A percentile compares a stretch with the other conserved stretches of the same genome.
Evolutionary conservation across 2,329 filamentous ascomycete genomes (phyloP).

Genomic region (Fusarium sp.): DNA sequence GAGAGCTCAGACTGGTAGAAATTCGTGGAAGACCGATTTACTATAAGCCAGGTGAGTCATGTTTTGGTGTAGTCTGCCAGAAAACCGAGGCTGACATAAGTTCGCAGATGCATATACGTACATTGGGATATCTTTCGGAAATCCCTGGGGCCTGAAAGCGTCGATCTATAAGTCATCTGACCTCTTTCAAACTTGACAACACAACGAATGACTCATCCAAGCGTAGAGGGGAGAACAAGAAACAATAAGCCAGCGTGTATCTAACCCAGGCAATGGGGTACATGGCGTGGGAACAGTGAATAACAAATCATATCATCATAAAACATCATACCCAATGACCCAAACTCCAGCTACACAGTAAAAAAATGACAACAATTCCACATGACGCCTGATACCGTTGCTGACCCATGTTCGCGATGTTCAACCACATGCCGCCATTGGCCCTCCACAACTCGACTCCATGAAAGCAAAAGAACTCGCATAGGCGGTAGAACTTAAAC

Average conservation of each 20-base stretch:
- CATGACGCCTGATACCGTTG: slow-evolving; percentile 14
- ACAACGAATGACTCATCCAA: slow-evolving; percentile 18
- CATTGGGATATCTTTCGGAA: slow-evolving; percentile 69
- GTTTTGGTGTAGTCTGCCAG: not conserved
- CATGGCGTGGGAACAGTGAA: slow-evolving; percentile 1
- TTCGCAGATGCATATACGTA: slow-evolving; percentile 73
- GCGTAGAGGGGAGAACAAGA: not conserved
- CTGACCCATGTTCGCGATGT: not conserved
- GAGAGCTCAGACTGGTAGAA: slow-evolving; percentile 69
- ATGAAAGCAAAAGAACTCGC: slow-evolving; percentile 1
- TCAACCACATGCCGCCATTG: not conserved
- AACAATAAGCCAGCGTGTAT: not conserved
- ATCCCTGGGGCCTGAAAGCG: slow-evolving; percentile 71
- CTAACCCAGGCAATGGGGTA: not conserved
- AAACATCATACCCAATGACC: slow-evolving; percentile 10
- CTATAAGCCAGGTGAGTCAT: slow-evolving; percentile 77
- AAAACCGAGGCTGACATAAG: slow-evolving; percentile 25
- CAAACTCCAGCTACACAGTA: slow-evolving; percentile 22
- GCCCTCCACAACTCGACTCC: not conserved
- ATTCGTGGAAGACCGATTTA: slow-evolving; percentile 67
- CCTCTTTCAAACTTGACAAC: slow-evolving; percentile 44
- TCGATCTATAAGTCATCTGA: slow-evolving; percentile 65
- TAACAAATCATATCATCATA: slow-evolving; percentile 31
- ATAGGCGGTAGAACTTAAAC: slow-evolving; percentile 9
- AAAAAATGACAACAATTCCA: slow-evolving; percentile 16